These are phyloP conservation scores for Zymoseptoria tritici DNA, from an alignment of 2,329 filamentous ascomycete species.

Conservation along the genomic window DNA sequence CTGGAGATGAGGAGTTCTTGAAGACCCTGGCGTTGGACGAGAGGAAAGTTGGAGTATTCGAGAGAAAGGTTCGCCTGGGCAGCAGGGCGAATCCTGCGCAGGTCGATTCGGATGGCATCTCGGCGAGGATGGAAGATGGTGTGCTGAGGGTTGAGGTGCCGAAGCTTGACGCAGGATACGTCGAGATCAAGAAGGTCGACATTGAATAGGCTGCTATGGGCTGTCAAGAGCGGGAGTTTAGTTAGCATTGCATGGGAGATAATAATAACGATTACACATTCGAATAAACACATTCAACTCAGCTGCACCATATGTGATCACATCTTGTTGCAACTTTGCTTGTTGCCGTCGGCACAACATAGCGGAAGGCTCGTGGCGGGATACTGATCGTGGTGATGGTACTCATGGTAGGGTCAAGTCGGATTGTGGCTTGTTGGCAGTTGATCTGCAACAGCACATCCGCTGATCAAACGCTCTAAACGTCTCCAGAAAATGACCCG, in stretches of 20 bases:
- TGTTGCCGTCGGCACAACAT: too few relatives aligned
- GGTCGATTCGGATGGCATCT: constrained; percentile 61
- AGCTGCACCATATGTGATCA: not conserved
- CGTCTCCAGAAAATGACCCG: not conserved
- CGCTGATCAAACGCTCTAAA: not conserved
- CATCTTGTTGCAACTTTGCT: too few relatives aligned
- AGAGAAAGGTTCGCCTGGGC: constrained; percentile 58
- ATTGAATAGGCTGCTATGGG: constrained; percentile 34
- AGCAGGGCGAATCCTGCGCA: constrained; percentile 49
- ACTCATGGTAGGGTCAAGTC: too few relatives aligned
- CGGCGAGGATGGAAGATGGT: constrained; percentile 71
- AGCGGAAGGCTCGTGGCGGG: too few relatives aligned
- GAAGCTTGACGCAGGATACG: constrained; percentile 60
- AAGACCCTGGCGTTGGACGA: constrained; percentile 57
- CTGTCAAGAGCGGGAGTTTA: not conserved
- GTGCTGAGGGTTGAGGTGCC: constrained; percentile 69
- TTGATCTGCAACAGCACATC: not conserved
- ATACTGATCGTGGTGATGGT: too few relatives aligned
- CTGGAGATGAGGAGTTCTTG: constrained; percentile 63
- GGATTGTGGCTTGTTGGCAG: not conserved
- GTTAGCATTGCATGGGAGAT: not conserved
- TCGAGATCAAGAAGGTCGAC: constrained; percentile 47
- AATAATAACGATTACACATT: not conserved
- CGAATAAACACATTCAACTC: not conserved
- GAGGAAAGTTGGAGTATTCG: constrained; percentile 66